These are phyloP conservation scores for Chaetomium globosum DNA, from an alignment of 2,329 filamentous ascomycete species.

Conservation along the genomic window DNA sequence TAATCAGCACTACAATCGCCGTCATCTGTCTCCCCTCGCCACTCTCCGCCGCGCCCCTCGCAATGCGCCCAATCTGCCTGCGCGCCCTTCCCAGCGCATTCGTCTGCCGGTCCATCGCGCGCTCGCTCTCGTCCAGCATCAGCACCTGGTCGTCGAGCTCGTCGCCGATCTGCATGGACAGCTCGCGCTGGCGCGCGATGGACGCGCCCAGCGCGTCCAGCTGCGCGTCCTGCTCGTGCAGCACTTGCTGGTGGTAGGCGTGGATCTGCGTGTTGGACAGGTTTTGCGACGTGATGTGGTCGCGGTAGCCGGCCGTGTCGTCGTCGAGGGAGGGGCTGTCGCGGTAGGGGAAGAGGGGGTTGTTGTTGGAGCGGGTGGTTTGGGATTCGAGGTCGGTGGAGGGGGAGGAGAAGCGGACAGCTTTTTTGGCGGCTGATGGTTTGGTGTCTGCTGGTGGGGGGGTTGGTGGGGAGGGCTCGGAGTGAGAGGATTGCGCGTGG, in stretches of 20 bases:
- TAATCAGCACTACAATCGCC: slow-evolving; percentile 77
- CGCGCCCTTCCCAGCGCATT: slow-evolving; percentile 74
- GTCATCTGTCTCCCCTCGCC: slow-evolving; percentile 87
- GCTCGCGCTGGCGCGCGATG: slow-evolving; percentile 85
- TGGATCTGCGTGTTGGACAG: slow-evolving; percentile 86
- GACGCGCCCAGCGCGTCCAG: slow-evolving; percentile 84
- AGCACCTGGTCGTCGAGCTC: slow-evolving; percentile 90
- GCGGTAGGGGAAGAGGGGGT: slow-evolving; percentile 63
- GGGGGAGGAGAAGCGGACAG: slow-evolving; percentile 80
- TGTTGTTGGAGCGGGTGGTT: slow-evolving; percentile 36
- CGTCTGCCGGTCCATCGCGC: slow-evolving; percentile 78
- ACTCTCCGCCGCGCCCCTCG: slow-evolving; percentile 76
- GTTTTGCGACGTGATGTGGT: slow-evolving; percentile 52
- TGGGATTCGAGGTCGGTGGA: slow-evolving; percentile 44
- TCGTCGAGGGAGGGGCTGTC: slow-evolving; percentile 65
- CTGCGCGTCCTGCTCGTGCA: slow-evolving; percentile 90
- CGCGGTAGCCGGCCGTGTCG: slow-evolving; percentile 59
- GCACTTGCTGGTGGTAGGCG: slow-evolving; percentile 75
- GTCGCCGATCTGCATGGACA: slow-evolving; percentile 94
- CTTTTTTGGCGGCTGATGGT: slow-evolving; percentile 53
- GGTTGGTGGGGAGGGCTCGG: slow-evolving; percentile 38
- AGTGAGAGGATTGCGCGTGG: slow-evolving; percentile 56
- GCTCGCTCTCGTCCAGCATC: slow-evolving; percentile 87
- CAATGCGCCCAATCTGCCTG: slow-evolving; percentile 70
- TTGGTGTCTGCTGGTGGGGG: slow-evolving; percentile 18